These are phyloP conservation scores for Rhododendron vialii DNA, from an alignment of 148 eudicot genomes.

Conservation along the genomic window DNA sequence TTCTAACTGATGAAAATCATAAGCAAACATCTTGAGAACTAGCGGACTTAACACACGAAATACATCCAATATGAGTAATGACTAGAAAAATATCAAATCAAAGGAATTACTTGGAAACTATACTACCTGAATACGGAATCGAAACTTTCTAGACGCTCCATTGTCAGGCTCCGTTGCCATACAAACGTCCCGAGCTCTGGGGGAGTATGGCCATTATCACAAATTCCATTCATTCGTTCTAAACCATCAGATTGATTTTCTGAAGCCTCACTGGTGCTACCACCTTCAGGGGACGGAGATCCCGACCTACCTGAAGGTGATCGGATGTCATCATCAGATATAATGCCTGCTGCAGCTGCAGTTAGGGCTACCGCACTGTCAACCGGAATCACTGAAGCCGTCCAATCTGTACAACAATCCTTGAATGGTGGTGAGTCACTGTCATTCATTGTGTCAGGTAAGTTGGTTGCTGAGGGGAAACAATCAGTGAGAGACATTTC, in stretches of 20 bases:
- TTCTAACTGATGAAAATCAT: not conserved
- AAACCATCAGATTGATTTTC: constrained; percentile 13
- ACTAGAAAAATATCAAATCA: not conserved
- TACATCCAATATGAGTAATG: not conserved
- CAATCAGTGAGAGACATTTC: constrained; percentile 56
- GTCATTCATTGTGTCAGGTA: constrained; percentile 30
- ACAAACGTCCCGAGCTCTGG: constrained; percentile 32
- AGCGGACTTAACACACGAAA: not conserved
- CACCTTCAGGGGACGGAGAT: constrained; percentile 49
- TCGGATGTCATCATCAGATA: constrained; percentile 48
- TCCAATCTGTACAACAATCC: constrained; percentile 51
- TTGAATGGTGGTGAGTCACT: constrained; percentile 35
- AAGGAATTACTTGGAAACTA: not conserved
- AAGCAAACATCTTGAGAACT: not conserved
- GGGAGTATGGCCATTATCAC: constrained; percentile 37
- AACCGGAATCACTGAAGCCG: constrained; percentile 77
- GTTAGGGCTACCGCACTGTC: constrained; percentile 63
- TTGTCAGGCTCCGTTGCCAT: constrained; percentile 27
- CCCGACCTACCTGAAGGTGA: constrained; percentile 56
- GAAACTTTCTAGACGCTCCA: constrained; percentile 53
- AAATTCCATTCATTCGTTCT: not conserved
- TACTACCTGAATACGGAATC: constrained; percentile 67
- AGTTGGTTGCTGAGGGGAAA: constrained; percentile 34
- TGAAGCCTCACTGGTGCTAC: constrained; percentile 60
- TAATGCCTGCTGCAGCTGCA: constrained; percentile 79